phyloP scores from a whole-genome alignment of 2,329 filamentous ascomycete species.

The Diaporthe velutina region DNA sequence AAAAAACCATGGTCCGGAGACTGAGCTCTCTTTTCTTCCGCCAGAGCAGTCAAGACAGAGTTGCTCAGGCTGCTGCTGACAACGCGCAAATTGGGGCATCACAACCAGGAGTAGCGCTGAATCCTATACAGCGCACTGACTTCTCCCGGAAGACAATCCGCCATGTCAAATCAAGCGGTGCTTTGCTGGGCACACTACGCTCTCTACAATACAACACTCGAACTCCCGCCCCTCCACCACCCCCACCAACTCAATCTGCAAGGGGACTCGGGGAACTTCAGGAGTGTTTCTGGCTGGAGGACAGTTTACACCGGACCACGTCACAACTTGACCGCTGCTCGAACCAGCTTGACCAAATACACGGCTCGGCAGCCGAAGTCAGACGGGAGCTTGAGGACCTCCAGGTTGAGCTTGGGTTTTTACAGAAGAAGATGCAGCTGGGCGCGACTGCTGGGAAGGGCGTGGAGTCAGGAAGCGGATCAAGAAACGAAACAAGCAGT shows the following conservation, averaged over 20 bases:
- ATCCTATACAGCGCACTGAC: constrained; percentile 1
- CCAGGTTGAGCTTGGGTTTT: not conserved
- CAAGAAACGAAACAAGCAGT: not conserved
- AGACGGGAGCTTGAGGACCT: constrained; percentile 19
- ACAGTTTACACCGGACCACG: constrained; percentile 13
- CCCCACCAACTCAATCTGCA: not conserved
- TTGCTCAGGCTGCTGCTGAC: not conserved
- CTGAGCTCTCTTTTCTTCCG: constrained; percentile 26
- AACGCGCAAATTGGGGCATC: not conserved
- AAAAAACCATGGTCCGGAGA: not conserved
- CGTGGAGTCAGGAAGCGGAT: not conserved
- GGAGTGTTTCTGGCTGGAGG: constrained; percentile 24
- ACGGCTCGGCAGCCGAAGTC: constrained; percentile 10
- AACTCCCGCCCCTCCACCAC: not conserved
- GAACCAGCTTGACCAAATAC: not conserved
- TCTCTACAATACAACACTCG: not conserved
- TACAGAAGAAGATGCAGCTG: not conserved
- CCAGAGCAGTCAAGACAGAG: not conserved
- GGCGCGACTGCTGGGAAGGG: not conserved
- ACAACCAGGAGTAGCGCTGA: not conserved
- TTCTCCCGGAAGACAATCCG: constrained; percentile 1
- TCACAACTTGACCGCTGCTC: constrained; percentile 18
- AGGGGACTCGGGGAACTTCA: constrained; percentile 18
- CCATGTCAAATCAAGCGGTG: constrained; percentile 11
- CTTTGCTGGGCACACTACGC: not conserved